Conservation (phyloP, 352 stramenopile species). For the Phytopythium chamaehyphon region DNA sequence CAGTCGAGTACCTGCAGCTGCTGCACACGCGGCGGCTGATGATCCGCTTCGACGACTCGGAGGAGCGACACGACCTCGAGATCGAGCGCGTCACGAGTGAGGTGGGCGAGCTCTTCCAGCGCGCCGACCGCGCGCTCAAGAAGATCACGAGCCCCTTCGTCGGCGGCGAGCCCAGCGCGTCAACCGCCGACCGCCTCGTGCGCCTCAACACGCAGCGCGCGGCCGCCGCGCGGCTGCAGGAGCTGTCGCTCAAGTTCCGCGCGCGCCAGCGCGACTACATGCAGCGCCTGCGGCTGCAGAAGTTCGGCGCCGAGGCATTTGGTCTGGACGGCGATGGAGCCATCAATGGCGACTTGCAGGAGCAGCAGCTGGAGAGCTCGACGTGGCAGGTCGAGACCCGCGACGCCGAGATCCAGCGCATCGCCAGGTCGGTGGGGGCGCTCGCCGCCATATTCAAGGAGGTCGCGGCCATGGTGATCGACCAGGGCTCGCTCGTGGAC, state of each 20-base stretch:
- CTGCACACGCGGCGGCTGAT: constrained; percentile 74
- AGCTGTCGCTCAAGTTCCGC: constrained; percentile 64
- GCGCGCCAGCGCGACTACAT: constrained; percentile 67
- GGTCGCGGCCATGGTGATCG: constrained; percentile 78
- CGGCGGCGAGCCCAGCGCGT: constrained; percentile 35
- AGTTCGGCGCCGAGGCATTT: constrained; percentile 68
- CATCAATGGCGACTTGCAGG: constrained; percentile 14
- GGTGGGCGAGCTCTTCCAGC: constrained; percentile 59
- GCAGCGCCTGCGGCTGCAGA: constrained; percentile 65
- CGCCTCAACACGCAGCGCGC: constrained; percentile 66
- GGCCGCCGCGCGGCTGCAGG: constrained; percentile 53
- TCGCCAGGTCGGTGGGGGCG: constrained; percentile 59
- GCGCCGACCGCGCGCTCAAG: constrained; percentile 62
- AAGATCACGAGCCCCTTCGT: constrained; percentile 60
- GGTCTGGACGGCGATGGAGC: constrained; percentile 28
- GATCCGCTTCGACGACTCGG: constrained; percentile 75
- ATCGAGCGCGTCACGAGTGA: constrained; percentile 68
- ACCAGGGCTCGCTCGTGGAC: constrained; percentile 79
- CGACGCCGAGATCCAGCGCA: constrained; percentile 74
- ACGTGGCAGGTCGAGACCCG: constrained; percentile 52
- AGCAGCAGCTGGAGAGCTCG: neutral
- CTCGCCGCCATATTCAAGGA: constrained; percentile 79
- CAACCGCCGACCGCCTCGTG: constrained; percentile 50
- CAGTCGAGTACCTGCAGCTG: constrained; percentile 80
- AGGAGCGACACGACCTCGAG: constrained; percentile 64